Base-by-base conservation (phyloP, 495 filamentous ascomycete species). In the Hypoxylon fuscum region DNA sequence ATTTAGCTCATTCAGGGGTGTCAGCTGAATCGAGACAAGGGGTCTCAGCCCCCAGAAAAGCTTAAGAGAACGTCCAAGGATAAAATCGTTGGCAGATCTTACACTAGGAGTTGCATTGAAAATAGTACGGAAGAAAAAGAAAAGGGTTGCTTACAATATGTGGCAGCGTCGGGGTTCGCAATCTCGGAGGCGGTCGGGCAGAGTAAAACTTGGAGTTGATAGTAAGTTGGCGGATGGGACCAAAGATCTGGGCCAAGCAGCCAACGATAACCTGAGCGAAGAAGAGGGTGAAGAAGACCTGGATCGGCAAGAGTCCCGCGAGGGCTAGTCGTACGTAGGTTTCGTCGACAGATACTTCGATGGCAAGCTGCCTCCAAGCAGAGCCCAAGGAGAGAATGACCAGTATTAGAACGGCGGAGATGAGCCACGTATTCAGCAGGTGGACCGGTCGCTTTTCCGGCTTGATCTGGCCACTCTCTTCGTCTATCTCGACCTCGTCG, bases 171-270 rank as follows among this genome's bases (percentile, higher is more conserved):
- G 72, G 54, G 14, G 68, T 74, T 48, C 79, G 78, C 32, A 90
- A 63, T 15, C 89, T 76, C 38, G 81, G 81, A 1, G 89, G 87
- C 5, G 84, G 80, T 37, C 76, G 73, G 18, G 88, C 89, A 3
- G 89, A 92, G 76, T 89, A 92, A 75, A 87, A 92, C 73, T 88
- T 89, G 58, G 88, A 91, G 75, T 92, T 92, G 57, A 80, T 74
- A 31, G 82, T 84, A 72, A 92, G 81, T 70, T 91, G 89, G 20
- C 81, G 80, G 48, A 91, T 83, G 5, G 89, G 89, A 12, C 90
- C 89, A 52, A 92, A 85, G 47, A 87, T 83, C 72, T 92, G 89
- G 11, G 89, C 87, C 52, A 91, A 67, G 68, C 87, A 90, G 37
- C 90, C 88, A 51, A 91, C 76, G 55, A 92, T 86, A 62, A 90